Base-by-base conservation (phyloP, 768 basidiomycete species). In the Cubamyces sp. region DNA sequence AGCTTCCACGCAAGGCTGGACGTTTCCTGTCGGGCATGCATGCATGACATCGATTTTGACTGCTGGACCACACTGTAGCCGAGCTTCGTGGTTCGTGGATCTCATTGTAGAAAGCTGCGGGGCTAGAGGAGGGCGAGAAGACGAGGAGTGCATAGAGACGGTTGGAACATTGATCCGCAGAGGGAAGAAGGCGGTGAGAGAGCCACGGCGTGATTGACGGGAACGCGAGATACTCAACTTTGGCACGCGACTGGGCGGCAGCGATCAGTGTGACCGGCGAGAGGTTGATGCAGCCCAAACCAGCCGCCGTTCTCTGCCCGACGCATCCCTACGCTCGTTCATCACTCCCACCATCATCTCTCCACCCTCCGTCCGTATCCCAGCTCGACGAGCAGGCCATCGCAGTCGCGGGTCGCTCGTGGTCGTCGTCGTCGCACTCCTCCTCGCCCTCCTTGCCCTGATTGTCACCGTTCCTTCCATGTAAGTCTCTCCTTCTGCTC, bases 341-440 rank as follows among this genome's bases (percentile, higher is more conserved):
- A 60, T 56, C 67, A 60, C 60, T 62, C 65, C 65, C 63, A 69
- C 62, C 63, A 67, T 63, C 68, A 62, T 59, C 60, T 60, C 56
- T 58, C 52, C 51, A 49, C 41, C 28, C 46, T 19, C 46, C 51
- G 49, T 39, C 26, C 26, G 48, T 55, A 54, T 59, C 39, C 30
- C 60, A 60, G 50, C 60, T 61, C 66, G 71, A 69, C 69, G 64
- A 64, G 65, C 65, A 66, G 64, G 65, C 66, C 66, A 69, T 70
- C 64, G 68, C 67, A 70, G 72, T 71, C 70, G 72, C 72, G 62
- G 72, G 72, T 70, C 70, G 72, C 66, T 66, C 68, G 71, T 68
- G 71, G 71, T 73, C 66, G 53, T 61, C 68, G 71, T 70, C 68
- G 48, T 49, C 34, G 34, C 34, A 34, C 34, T 34, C 34, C 56